A percentile compares a stretch with the other conserved stretches of the same genome.
phyloP scores from a whole-genome alignment of 169 alveolate species.

The Cryptosporidium canis region DNA sequence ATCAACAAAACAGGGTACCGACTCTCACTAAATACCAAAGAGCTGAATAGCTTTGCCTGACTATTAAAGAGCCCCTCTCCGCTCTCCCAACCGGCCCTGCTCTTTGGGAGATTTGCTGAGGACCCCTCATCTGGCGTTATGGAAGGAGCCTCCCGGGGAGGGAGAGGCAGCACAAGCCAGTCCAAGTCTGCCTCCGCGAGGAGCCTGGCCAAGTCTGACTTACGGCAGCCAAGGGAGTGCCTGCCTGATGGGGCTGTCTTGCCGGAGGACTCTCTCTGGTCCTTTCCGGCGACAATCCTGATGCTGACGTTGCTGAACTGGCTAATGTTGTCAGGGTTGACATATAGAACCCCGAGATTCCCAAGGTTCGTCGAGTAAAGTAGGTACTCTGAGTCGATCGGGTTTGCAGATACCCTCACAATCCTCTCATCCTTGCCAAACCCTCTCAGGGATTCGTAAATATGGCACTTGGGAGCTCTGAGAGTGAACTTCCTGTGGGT shows the following conservation, averaged over 20 bases:
- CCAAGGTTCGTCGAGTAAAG: slow-evolving; percentile 2
- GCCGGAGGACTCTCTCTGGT: background rate
- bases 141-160: background rate
- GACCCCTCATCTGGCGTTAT: no score
- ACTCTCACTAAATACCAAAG: background rate
- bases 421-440: slow-evolving; percentile 11
- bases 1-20: background rate
- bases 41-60: background rate
- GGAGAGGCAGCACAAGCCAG: background rate
- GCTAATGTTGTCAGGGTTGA: slow-evolving; percentile 38
- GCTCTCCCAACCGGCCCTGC: no score
- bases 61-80: background rate
- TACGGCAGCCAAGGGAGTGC: background rate
- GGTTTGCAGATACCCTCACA: slow-evolving; percentile 10
- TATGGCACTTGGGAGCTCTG: background rate
- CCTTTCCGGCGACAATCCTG: background rate
- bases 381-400: slow-evolving; percentile 6
- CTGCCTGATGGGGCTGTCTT: background rate
- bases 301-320: background rate
- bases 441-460: background rate
- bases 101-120: no score
- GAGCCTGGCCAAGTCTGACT: background rate
- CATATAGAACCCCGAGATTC: slow-evolving; percentile 17
- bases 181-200: background rate
- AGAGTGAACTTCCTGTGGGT: background rate